Conservation (phyloP, 306 rosid species). For the Cyclanthera cordifolia region DNA sequence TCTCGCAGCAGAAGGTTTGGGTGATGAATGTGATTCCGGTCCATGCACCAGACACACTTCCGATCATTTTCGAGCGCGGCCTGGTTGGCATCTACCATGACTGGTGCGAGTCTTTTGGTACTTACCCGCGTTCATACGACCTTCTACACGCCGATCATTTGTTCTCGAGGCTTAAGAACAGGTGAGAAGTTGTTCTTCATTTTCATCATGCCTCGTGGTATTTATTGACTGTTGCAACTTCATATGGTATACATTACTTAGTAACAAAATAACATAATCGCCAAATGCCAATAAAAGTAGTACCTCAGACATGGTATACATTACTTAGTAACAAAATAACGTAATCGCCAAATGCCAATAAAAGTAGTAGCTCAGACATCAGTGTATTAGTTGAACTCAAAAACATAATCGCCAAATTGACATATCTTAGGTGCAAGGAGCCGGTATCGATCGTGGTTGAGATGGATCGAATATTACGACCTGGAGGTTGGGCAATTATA, state of each 20-base stretch:
- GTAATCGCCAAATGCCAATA: too few species aligned
- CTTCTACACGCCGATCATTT: slow-evolving; percentile 91
- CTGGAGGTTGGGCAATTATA: slow-evolving; percentile 84
- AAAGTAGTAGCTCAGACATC: too few species aligned
- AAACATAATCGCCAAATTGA: neutral
- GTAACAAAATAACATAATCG: neutral
- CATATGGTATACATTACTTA: neutral
- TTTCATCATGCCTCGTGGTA: neutral
- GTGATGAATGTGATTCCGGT: slow-evolving; percentile 91
- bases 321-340: too few species aligned
- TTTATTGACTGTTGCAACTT: neutral
- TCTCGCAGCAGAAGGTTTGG: slow-evolving; percentile 72
- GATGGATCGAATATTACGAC: slow-evolving; percentile 84
- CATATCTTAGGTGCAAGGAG: slow-evolving; percentile 65
- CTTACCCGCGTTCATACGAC: slow-evolving; percentile 89
- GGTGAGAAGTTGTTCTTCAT: slow-evolving; percentile 26
- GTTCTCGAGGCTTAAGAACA: slow-evolving; percentile 85
- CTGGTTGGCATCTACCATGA: slow-evolving; percentile 77
- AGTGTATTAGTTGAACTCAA: too few species aligned
- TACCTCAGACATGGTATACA: too few species aligned
- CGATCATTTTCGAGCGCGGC: slow-evolving; percentile 81
- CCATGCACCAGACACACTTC: slow-evolving; percentile 78
- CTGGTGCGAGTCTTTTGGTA: slow-evolving; percentile 88
- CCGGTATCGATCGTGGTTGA: slow-evolving; percentile 68
- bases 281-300: too few species aligned